Base-by-base conservation (phyloP, 73 alveolate species). In the Paramecium biaurelia region DNA sequence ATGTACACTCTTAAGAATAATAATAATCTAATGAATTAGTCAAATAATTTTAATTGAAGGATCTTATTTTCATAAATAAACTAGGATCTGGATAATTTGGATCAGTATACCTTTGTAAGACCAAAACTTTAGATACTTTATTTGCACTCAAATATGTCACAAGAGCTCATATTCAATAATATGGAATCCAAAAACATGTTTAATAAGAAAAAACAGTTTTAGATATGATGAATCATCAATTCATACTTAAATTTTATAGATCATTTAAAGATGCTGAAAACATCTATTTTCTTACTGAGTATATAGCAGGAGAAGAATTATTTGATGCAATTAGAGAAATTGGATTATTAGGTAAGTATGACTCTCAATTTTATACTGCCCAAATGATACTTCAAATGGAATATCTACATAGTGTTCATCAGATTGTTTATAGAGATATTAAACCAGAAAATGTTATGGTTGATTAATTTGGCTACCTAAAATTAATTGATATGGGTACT, bases 71-170 rank as follows among this genome's bases (percentile, higher is more conserved):
- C 56, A 34, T 87, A 34, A 95, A 92, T 67, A 86, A 85, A 79
- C 90, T 96, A 79, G 98, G 98, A 26, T 47, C 92, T 23, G 98
- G 98, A 7, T 72, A 92, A 68, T 96, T 93, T 93, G 98, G 98
- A 26, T 89, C 92, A 7, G 98, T 96, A 9, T 96, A 92, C 85
- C 86, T 96, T 47, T 96, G 94, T 37, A 93, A 87, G 85, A 74
- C 47, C 74, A 92, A 89, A 67, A 85, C 85, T 57, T 76, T 49
- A 43, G 70, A 93, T 57, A 82, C 86, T 57, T 85, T 85, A 41
- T 95, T 95, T 93, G 98, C 98, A 2, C 93, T 96, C 18, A 96
- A 96, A 86, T 92, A 92, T 82, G 95, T 96, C 30, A 58, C 98
- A 8, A 85, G 93, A 47, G 96, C 95, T 21, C 96, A 96, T 89